phyloP scores from a whole-genome alignment of 176 grass and related monocot genomes.

The Pontederia paniculata region DNA sequence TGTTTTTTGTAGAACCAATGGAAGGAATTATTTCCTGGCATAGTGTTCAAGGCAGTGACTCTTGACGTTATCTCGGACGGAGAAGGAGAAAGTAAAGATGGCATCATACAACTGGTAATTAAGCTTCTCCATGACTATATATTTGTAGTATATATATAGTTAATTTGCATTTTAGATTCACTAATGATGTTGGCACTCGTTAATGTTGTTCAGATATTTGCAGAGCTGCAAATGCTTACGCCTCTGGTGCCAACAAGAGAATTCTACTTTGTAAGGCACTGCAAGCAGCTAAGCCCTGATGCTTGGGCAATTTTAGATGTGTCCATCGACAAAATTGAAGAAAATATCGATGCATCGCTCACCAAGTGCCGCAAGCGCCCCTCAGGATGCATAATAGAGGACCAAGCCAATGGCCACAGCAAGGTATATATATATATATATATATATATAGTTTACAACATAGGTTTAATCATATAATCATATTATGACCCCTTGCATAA shows the following conservation, averaged over 20 bases:
- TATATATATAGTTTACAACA: too few species aligned
- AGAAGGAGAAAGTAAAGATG: conserved; percentile 32
- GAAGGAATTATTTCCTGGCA: conserved; percentile 60
- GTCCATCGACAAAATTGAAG: conserved; percentile 30
- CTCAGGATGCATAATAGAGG: conserved; percentile 60
- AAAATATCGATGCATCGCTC: conserved; percentile 18
- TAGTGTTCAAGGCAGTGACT: conserved; percentile 41
- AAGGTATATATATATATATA: conserved; percentile 30
- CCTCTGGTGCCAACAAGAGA: conserved; percentile 54
- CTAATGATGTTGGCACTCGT: neutral
- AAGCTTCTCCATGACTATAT: neutral
- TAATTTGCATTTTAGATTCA: too few species aligned
- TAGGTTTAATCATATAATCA: too few species aligned
- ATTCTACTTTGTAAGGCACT: conserved; percentile 47
- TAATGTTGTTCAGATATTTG: conserved; percentile 52
- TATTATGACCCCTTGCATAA: too few species aligned
- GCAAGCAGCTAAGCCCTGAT: conserved; percentile 39
- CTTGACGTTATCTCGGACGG: conserved; percentile 29
- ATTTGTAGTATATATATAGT: neutral
- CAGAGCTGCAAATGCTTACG: conserved; percentile 69
- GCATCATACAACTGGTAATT: conserved; percentile 47
- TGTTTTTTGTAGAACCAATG: conserved; percentile 40
- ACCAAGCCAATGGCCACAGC: conserved; percentile 50
- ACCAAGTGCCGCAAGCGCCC: conserved; percentile 35
- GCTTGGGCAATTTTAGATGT: conserved; percentile 63